These are phyloP conservation scores for Sporothrix schenckii DNA, from an alignment of 2,329 filamentous ascomycete species.

Conservation along the genomic window DNA sequence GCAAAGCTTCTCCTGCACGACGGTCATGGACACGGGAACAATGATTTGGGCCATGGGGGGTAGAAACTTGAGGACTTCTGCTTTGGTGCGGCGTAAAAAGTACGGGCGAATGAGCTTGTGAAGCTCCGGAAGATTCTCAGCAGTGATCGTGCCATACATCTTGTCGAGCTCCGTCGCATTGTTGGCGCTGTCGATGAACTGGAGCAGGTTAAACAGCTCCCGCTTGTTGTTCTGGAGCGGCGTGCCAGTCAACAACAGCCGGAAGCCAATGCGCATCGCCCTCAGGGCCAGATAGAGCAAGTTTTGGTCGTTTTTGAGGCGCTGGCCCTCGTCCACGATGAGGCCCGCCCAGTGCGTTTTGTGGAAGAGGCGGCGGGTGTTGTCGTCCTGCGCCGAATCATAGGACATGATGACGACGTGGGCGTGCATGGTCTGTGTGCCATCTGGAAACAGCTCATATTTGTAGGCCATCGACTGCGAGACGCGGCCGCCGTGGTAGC, in stretches of 20 bases:
- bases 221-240: slow-evolving; percentile 94
- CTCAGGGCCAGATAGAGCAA: slow-evolving; percentile 75
- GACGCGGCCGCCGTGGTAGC: slow-evolving; percentile 79
- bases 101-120: slow-evolving; percentile 80
- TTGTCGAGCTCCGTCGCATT: slow-evolving; percentile 75
- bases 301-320: slow-evolving; percentile 90
- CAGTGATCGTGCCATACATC: slow-evolving; percentile 75
- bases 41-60: slow-evolving; percentile 95
- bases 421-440: slow-evolving; percentile 70
- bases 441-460: slow-evolving; percentile 80
- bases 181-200: slow-evolving; percentile 77
- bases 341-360: slow-evolving; percentile 81
- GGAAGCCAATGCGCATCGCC: slow-evolving; percentile 76
- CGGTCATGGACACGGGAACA: slow-evolving; percentile 90
- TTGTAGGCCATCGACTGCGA: slow-evolving; percentile 76
- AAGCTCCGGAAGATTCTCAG: slow-evolving; percentile 77
- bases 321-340: slow-evolving; percentile 92
- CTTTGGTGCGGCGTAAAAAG: slow-evolving; percentile 78
- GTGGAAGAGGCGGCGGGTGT: slow-evolving; percentile 66
- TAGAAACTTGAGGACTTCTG: slow-evolving; percentile 85
- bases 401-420: slow-evolving; percentile 96
- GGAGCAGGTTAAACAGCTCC: slow-evolving; percentile 93
- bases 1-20: slow-evolving; percentile 90
- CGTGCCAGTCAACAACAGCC: slow-evolving; percentile 85
- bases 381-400: slow-evolving; percentile 78